Evolutionary conservation across 352 stramenopile genomes (phyloP).

Genomic region (Phytophthora palmivora): DNA sequence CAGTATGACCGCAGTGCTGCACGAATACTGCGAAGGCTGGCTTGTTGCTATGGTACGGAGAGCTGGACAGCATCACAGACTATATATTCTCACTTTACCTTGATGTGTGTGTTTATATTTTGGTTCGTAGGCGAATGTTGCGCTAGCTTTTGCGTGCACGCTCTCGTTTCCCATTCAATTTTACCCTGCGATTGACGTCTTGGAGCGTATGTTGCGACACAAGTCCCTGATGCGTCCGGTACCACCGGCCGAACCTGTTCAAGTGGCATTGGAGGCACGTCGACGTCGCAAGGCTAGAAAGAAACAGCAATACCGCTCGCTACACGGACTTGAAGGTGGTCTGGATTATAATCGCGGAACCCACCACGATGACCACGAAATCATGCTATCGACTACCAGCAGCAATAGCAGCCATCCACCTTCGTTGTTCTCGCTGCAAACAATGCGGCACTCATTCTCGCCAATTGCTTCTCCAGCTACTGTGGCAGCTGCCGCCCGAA

Average conservation of each 20-base stretch:
- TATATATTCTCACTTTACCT: background rate
- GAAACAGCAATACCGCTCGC: constrained; percentile 32
- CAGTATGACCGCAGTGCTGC: constrained; percentile 82
- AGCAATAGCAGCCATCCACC: constrained; percentile 19
- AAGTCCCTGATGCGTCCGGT: constrained; percentile 51
- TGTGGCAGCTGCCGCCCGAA: constrained; percentile 23
- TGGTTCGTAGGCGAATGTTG: constrained; percentile 59
- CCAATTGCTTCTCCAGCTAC: constrained; percentile 32
- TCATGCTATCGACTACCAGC: constrained; percentile 25
- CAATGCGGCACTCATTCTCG: constrained; percentile 35
- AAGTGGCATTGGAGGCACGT: constrained; percentile 27
- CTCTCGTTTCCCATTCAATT: constrained; percentile 87
- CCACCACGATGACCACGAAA: constrained; percentile 23
- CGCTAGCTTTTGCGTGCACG: constrained; percentile 76
- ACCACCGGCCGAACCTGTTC: constrained; percentile 32
- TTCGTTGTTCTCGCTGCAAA: constrained; percentile 33
- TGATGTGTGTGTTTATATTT: constrained; percentile 1
- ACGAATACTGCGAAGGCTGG: constrained; percentile 75
- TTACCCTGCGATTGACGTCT: constrained; percentile 76
- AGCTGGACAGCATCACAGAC: background rate
- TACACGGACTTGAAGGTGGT: constrained; percentile 22
- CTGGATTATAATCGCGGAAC: constrained; percentile 17
- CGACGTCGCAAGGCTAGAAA: constrained; percentile 40
- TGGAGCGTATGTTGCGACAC: constrained; percentile 66
- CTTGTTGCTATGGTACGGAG: constrained; percentile 59